phyloP scores from a whole-genome alignment of 495 filamentous ascomycete species.

The Penicillium malachiteum region DNA sequence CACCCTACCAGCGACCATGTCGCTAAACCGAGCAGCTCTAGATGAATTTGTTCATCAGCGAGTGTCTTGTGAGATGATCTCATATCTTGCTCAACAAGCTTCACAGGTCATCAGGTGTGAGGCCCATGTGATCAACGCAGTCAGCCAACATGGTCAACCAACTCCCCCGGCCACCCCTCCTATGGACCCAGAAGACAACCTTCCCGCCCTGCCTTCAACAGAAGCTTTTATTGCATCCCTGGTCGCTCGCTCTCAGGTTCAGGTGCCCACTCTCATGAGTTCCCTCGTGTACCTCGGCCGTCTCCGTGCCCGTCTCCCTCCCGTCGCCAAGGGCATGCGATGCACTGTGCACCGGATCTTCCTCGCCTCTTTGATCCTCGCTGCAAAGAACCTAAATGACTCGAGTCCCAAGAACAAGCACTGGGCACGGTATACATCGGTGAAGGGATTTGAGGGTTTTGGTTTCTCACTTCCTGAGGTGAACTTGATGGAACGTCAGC shows the following conservation, averaged over 20 bases:
- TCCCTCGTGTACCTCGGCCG: constrained; percentile 89
- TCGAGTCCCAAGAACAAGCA: constrained; percentile 99
- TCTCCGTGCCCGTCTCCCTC: constrained; percentile 77
- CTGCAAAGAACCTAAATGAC: constrained; percentile 79
- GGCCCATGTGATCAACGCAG: constrained; percentile 40
- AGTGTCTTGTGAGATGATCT: constrained; percentile 81
- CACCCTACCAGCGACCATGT: constrained; percentile 44
- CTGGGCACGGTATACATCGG: constrained; percentile 87
- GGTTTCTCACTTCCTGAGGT: constrained; percentile 93
- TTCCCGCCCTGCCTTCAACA: constrained; percentile 67
- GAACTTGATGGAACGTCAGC: constrained; percentile 98
- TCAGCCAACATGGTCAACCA: constrained; percentile 59
- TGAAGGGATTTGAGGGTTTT: constrained; percentile 75
- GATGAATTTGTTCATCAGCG: constrained; percentile 83
- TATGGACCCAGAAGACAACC: constrained; percentile 44
- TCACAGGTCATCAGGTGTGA: constrained; percentile 91
- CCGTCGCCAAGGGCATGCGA: constrained; percentile 93
- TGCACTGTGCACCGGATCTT: constrained; percentile 94
- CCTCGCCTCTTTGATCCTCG: constrained; percentile 74
- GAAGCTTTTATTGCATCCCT: constrained; percentile 89
- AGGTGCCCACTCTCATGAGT: constrained; percentile 95
- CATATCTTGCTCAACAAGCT: constrained; percentile 79
- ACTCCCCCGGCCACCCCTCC: constrained; percentile 69
- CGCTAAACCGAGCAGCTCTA: constrained; percentile 80
- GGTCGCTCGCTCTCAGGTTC: constrained; percentile 89